Percentiles rank a stretch among this genome's conserved stretches.
Evolutionary conservation across 345 rosid genomes (phyloP).

Genomic region (Firmiana major): DNA sequence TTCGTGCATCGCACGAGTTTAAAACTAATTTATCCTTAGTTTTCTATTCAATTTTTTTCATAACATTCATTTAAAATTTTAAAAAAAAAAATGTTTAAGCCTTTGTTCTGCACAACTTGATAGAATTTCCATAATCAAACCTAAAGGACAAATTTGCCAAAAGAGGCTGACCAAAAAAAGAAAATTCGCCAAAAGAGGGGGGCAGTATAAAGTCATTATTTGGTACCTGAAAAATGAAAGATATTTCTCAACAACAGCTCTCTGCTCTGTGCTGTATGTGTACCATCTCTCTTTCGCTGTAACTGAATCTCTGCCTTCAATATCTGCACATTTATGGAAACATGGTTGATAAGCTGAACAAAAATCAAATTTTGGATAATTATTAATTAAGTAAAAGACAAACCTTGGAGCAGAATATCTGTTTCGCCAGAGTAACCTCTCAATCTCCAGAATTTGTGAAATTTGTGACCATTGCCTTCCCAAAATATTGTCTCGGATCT

Average conservation of each 20-base stretch:
- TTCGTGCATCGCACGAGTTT: too few species aligned
- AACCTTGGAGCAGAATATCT: slow-evolving; percentile 21
- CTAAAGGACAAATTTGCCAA: neutral
- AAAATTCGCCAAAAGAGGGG: too few species aligned
- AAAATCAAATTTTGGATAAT: neutral
- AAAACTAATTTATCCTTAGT: too few species aligned
- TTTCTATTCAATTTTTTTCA: too few species aligned
- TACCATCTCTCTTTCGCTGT: slow-evolving; percentile 16
- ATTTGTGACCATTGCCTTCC: neutral
- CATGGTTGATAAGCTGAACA: neutral
- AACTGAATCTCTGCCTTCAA: slow-evolving; percentile 2
- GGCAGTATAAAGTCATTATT: neutral
- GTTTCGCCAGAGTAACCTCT: slow-evolving; percentile 14
- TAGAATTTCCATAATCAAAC: neutral
- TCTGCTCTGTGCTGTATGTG: slow-evolving; percentile 2
- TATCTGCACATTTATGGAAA: slow-evolving; percentile 3
- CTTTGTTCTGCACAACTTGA: neutral
- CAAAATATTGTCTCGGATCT: slow-evolving; percentile 16
- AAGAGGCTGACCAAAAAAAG: too few species aligned
- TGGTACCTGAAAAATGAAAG: slow-evolving; percentile 17
- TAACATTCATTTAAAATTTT: too few species aligned
- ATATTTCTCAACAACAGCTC: slow-evolving; percentile 6
- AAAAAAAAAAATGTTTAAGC: too few species aligned
- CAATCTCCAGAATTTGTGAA: slow-evolving; percentile 14
- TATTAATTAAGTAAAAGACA: neutral